A percentile compares a stretch with the other conserved stretches of the same genome.
phyloP scores from a whole-genome alignment of 352 stramenopile species.

The Pythium aphanidermatum region DNA sequence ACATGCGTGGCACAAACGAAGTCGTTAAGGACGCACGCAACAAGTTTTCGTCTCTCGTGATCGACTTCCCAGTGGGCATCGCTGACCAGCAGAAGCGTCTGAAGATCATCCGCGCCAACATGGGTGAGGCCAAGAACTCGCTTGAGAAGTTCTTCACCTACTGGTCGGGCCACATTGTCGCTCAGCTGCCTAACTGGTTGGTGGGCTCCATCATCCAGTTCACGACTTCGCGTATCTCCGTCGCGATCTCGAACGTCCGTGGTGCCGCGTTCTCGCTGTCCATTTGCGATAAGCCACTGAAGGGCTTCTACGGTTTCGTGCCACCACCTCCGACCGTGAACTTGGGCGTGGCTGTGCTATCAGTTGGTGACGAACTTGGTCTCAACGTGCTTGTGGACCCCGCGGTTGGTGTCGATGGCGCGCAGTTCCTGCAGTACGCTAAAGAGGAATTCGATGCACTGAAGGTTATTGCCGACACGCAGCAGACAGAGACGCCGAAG shows the following conservation, averaged over 20 bases:
- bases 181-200: slow-evolving; percentile 43
- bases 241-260: slow-evolving; percentile 68
- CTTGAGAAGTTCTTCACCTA: slow-evolving; percentile 78
- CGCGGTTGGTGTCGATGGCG: slow-evolving; percentile 51
- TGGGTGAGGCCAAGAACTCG: slow-evolving; percentile 77
- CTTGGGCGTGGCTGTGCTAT: slow-evolving; percentile 67
- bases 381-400: slow-evolving; percentile 74
- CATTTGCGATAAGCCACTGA: slow-evolving; percentile 46
- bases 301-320: slow-evolving; percentile 68
- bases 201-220: slow-evolving; percentile 53
- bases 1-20: slow-evolving; percentile 70
- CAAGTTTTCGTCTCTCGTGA: slow-evolving; percentile 70
- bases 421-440: slow-evolving; percentile 58
- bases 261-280: slow-evolving; percentile 40
- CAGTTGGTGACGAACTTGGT: slow-evolving; percentile 58
- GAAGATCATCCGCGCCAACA: slow-evolving; percentile 33
- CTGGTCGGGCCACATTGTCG: slow-evolving; percentile 43
- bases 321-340: slow-evolving; percentile 76
- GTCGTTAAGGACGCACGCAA: slow-evolving; percentile 58
- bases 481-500: not conserved
- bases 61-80: slow-evolving; percentile 65
- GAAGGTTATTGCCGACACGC: slow-evolving; percentile 20
- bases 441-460: slow-evolving; percentile 64
- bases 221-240: slow-evolving; percentile 46
- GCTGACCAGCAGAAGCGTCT: slow-evolving; percentile 45